Base-by-base conservation (phyloP, 2,329 filamentous ascomycete genomes). In the Albifimbria verrucaria region DNA sequence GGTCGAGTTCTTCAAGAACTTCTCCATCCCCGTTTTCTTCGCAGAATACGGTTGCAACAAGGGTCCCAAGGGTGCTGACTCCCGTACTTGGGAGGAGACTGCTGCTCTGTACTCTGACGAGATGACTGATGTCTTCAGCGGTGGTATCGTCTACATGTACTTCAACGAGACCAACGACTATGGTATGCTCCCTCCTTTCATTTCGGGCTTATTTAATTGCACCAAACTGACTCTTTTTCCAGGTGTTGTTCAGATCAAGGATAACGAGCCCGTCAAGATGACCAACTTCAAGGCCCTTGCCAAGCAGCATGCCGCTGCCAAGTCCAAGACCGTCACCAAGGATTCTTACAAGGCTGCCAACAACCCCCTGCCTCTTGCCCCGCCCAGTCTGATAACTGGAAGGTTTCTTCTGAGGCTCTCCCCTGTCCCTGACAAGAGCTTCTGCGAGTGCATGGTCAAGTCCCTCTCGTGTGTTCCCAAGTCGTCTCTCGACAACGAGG, bases 111-210 rank as follows among this genome's bases (percentile, higher is more conserved):
- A 89, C 75, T 85, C 87, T 50, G 68, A 79, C 55, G 69, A 92
- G 55, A 99, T 99, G 94, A 89, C 85, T 24, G 72, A 74, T 10
- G 90, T 96, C 66, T 94, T 94, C 85, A 95, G 90, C 52, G 94
- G 94, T 63, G 94, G 93, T 74, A 96, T 99, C 61, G 92, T 97
- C 70, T 99, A 97, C 83, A 96, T 96, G 91, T 99, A 94, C 79
- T 93, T 92, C 77, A 82, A 96, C 77, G 92, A 96, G 72, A 76
- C 66, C 49, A 97, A 97, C 77, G 78, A 97, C 70, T 99, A 90
- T 67, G 94, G 89, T 81, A 73, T 62, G 77, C 64, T 63, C 58
- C 64, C 41, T 21, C 5, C 22, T 20, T 15, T 15, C 15, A n/a
- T 23, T 20, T 23, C 15, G 4, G 12, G 22, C n/a, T 48, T 32